Evolutionary conservation across 352 stramenopile species (phyloP).

Genomic region (Blastocystis sp.): DNA sequence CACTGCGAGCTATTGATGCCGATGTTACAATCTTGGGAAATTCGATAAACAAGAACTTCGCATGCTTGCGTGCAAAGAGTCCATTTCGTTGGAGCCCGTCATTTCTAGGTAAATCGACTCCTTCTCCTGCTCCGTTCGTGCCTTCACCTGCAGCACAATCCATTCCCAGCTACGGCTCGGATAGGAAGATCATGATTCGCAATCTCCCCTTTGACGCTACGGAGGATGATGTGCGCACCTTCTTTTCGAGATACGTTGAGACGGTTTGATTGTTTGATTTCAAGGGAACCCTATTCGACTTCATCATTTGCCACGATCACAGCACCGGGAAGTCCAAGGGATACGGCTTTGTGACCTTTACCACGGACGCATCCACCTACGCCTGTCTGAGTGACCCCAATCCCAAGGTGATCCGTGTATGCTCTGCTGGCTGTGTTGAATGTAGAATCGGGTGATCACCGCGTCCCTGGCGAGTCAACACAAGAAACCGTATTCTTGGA

Average conservation of each 20-base stretch:
- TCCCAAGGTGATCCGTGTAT: neutral
- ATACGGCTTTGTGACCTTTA: slow-evolving; percentile 22
- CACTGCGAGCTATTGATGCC: slow-evolving; percentile 11
- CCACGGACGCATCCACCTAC: neutral
- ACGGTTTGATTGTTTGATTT: neutral
- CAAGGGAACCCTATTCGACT: slow-evolving; percentile 7
- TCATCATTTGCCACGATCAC: slow-evolving; percentile 2
- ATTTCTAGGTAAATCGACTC: slow-evolving; percentile 70
- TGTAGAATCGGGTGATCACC: slow-evolving; percentile 1
- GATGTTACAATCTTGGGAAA: slow-evolving; percentile 66
- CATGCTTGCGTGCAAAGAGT: slow-evolving; percentile 36
- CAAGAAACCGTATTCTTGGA: neutral
- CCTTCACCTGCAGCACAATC: neutral
- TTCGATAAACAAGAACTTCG: neutral
- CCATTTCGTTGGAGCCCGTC: slow-evolving; percentile 70
- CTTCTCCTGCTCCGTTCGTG: slow-evolving; percentile 70
- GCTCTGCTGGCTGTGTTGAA: neutral
- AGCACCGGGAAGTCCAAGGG: slow-evolving; percentile 13
- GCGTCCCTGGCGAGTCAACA: neutral
- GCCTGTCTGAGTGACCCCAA: slow-evolving; percentile 17
- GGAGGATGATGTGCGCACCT: neutral
- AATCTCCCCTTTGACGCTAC: slow-evolving; percentile 2
- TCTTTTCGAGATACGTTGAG: neutral
- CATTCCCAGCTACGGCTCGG: slow-evolving; percentile 63
- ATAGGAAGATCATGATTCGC: slow-evolving; percentile 11